Evolutionary conservation across 495 filamentous ascomycete genomes (phyloP), one percentile per base, ranked within the genome.

Genomic region (Amorphotheca resinae): DNA sequence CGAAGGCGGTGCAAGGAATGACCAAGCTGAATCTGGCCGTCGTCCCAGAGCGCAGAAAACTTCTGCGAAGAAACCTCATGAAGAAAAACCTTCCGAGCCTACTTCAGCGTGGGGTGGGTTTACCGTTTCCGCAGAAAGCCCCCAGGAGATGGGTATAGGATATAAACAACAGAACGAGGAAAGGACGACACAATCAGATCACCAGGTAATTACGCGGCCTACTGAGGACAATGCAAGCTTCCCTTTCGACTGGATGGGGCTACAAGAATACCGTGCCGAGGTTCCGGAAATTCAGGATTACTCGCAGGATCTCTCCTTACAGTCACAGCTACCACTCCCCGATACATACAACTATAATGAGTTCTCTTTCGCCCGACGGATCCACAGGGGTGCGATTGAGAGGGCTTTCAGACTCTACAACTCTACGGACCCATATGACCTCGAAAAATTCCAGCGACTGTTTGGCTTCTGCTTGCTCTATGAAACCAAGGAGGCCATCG

Each of bases 341-440:
- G 54, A 41, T 3, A 67, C 68, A 0, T 73, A 73, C 50, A 62
- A 68, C 23, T 65, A 75, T 33, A 67, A 76, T 18, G 86, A 91
- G 59, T 63, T 64, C 11, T 72, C 72, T n/a, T 84, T 93, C 47
- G 75, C 76, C 14, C 74, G 84, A 0, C 68, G 77, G 9, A 64
- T 91, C 18, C 81, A 85, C 16, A 70, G 86, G 8, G 70, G 69
- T 40, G 66, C 74, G 5, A 51, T 79, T 11, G 85, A 93, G 59
- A 61, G 66, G 31, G 80, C 69, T 4, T 70, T 75, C 43, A 57
- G 62, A 31, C 67, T 87, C n/a, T 60, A 87, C 22, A 60, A 64
- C 16, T 28, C 38, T 17, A 28, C 11, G 12, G 11, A 15, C 9
- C 20, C 38, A 28, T 65, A 75, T 43, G 60, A 77, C 0, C 66